Evolutionary conservation across 2,329 filamentous ascomycete species (phyloP).

Genomic region (Aureobasidium vineae): DNA sequence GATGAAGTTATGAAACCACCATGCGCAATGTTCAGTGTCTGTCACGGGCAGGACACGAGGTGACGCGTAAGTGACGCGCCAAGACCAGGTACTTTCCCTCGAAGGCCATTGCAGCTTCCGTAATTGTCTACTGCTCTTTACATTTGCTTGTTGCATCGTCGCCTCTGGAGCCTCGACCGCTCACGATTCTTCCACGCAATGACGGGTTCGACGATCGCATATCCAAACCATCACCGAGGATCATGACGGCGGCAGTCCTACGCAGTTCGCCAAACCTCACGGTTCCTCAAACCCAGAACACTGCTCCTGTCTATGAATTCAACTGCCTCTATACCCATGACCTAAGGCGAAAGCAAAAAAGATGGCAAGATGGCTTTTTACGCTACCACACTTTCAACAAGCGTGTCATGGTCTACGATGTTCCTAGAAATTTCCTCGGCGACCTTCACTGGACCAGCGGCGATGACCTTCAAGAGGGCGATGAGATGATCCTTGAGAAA

Average conservation of each 20-base stretch:
- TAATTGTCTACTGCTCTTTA: slow-evolving; percentile 2
- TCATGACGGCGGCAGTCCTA: slow-evolving; percentile 38
- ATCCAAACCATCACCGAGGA: slow-evolving; percentile 14
- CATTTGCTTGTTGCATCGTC: not conserved
- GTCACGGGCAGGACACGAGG: not conserved
- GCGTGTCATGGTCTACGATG: slow-evolving; percentile 86
- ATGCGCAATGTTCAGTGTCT: not conserved
- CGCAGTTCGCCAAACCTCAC: slow-evolving; percentile 40
- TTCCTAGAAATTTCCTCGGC: slow-evolving; percentile 74
- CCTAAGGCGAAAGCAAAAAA: slow-evolving; percentile 79
- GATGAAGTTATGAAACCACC: not conserved
- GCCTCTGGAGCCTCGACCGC: not conserved
- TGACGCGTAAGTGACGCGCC: slow-evolving; percentile 13
- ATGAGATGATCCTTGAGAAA: slow-evolving; percentile 76
- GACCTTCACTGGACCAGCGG: slow-evolving; percentile 77
- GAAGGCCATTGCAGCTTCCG: slow-evolving; percentile 2
- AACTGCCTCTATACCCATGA: slow-evolving; percentile 86
- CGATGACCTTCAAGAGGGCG: slow-evolving; percentile 70
- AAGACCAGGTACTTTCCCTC: slow-evolving; percentile 17
- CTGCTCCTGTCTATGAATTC: slow-evolving; percentile 76
- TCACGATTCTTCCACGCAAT: not conserved
- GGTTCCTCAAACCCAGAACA: slow-evolving; percentile 57
- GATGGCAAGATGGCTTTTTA: slow-evolving; percentile 89
- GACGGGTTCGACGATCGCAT: not conserved
- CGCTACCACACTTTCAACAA: slow-evolving; percentile 90